These are phyloP conservation scores for Nadsonia commutata DNA, from an alignment of 1,139 yeast species.

Conservation along the genomic window DNA sequence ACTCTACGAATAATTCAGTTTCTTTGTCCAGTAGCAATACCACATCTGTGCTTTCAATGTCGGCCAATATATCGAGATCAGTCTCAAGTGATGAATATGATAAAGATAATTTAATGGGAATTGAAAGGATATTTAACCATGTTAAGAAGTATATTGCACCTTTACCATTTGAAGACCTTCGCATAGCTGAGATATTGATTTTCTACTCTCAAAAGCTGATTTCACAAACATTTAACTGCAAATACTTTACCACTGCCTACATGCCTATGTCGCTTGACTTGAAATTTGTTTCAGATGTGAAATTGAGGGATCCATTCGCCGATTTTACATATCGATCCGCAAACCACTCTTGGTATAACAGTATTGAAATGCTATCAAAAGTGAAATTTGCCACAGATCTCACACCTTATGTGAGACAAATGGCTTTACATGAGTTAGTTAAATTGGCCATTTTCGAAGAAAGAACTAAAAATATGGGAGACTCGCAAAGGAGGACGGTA, in stretches of 20 bases:
- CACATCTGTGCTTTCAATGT: neutral
- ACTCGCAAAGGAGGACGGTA: neutral
- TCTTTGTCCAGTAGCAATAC: neutral
- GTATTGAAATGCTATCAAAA: constrained; percentile 11
- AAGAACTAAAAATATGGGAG: neutral
- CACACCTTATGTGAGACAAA: constrained; percentile 17
- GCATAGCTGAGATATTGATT: constrained; percentile 5
- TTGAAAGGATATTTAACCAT: neutral
- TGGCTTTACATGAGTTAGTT: constrained; percentile 11
- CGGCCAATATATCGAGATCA: neutral
- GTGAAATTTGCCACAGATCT: constrained; percentile 13
- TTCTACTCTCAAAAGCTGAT: neutral
- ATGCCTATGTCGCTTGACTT: neutral
- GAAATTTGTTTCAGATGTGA: neutral
- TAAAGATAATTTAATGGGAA: neutral
- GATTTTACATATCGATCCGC: constrained; percentile 10
- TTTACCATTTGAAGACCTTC: neutral
- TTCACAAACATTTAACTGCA: neutral
- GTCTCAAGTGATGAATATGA: neutral
- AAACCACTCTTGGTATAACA: constrained; percentile 5
- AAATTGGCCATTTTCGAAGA: neutral
- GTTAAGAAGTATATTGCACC: neutral
- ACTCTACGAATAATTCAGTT: neutral
- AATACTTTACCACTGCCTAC: neutral
- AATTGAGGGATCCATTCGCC: constrained; percentile 13